These are phyloP conservation scores for Physaria fendleri DNA, from an alignment of 345 rosid genomes.

Conservation along the genomic window DNA sequence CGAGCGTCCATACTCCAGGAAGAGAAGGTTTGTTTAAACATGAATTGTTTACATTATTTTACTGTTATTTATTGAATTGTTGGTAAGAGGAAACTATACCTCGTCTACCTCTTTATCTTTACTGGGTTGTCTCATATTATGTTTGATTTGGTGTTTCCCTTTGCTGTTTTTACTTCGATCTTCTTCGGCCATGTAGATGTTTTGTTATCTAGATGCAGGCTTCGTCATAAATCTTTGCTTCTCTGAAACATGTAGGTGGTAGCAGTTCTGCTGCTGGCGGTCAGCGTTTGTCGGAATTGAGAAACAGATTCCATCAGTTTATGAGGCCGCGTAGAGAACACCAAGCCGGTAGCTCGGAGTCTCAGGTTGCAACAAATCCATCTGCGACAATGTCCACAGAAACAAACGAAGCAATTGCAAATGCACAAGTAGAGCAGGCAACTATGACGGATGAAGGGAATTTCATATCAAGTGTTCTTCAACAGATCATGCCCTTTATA, in stretches of 20 bases:
- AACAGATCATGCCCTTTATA: slow-evolving; percentile 45
- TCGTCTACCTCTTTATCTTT: background rate
- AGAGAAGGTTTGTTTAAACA: slow-evolving; percentile 25
- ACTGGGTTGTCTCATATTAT: background rate
- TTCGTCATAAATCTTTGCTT: slow-evolving; percentile 1
- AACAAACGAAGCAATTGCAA: slow-evolving; percentile 25
- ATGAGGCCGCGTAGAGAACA: slow-evolving; percentile 42
- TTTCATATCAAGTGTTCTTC: slow-evolving; percentile 46
- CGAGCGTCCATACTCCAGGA: slow-evolving; percentile 13
- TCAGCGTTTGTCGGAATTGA: slow-evolving; percentile 19
- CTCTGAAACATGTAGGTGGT: slow-evolving; percentile 23
- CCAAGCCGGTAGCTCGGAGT: slow-evolving; percentile 26
- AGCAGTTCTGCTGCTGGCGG: slow-evolving; percentile 6
- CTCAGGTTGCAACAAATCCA: slow-evolving; percentile 21
- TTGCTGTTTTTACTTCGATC: background rate
- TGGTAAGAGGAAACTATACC: background rate
- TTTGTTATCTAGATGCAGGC: background rate
- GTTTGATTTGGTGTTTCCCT: background rate
- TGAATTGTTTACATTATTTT: background rate
- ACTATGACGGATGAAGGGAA: slow-evolving; percentile 35
- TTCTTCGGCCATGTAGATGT: background rate
- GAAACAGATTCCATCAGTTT: slow-evolving; percentile 37
- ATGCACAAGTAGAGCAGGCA: slow-evolving; percentile 23
- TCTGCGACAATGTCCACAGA: slow-evolving; percentile 18
- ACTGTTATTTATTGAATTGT: background rate